Conservation (phyloP, 2,329 filamentous ascomycete species). For the Xylaria sp. region DNA sequence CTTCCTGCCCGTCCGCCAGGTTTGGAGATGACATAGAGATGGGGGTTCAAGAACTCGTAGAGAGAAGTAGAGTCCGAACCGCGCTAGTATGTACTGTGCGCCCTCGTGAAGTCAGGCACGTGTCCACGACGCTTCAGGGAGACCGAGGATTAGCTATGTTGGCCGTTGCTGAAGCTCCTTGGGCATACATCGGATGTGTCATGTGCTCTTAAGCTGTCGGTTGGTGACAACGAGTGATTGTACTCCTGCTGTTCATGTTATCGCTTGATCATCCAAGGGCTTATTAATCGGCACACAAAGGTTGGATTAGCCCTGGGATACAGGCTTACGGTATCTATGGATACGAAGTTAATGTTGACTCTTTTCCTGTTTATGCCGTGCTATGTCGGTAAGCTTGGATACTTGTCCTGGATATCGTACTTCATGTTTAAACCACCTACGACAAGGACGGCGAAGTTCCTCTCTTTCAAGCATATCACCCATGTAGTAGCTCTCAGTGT, state of each 20-base stretch:
- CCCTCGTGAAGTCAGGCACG: background rate
- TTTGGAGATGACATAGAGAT: background rate
- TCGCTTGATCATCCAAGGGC: background rate
- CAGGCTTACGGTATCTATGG: conserved; percentile 33
- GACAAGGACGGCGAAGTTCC: conserved; percentile 52
- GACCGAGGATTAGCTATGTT: background rate
- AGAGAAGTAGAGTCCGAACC: background rate
- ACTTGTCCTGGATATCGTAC: conserved; percentile 46
- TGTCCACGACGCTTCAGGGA: background rate
- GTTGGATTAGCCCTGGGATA: conserved; percentile 30
- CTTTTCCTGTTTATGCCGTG: conserved; percentile 62
- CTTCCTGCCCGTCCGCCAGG: no score
- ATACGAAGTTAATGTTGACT: conserved; percentile 61
- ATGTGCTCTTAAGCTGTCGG: background rate
- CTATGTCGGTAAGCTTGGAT: conserved; percentile 57
- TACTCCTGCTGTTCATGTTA: background rate
- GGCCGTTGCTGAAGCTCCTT: background rate
- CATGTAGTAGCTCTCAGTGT: background rate
- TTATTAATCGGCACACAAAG: conserved; percentile 4
- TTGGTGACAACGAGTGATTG: background rate
- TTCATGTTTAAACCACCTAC: conserved; percentile 52
- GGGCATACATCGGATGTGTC: background rate
- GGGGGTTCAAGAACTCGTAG: background rate
- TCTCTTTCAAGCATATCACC: no score
- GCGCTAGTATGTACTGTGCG: background rate